Conservation (phyloP, 768 basidiomycete genomes). For the Boletus barrowsii region DNA sequence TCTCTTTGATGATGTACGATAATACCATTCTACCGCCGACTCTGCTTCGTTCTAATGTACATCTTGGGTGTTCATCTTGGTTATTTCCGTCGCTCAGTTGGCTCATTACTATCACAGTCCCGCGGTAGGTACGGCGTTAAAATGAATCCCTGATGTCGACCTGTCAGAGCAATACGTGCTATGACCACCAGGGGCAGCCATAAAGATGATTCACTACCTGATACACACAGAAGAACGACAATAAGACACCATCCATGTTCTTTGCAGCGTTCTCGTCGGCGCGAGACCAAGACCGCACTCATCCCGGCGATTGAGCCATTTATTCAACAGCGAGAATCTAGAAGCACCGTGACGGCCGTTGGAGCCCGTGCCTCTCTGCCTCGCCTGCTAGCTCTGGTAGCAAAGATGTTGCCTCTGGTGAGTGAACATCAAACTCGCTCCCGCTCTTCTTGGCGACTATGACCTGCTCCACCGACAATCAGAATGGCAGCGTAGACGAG, state of each 20-base stretch:
- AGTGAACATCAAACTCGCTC: too few species aligned
- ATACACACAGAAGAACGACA: too few species aligned
- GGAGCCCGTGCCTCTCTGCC: too few species aligned
- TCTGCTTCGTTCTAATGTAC: background rate
- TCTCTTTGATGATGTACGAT: conserved; percentile 13
- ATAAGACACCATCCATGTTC: background rate
- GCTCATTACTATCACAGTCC: background rate
- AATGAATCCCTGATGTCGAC: background rate
- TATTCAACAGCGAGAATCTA: background rate
- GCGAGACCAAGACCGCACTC: conserved; percentile 11
- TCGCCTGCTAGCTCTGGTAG: too few species aligned
- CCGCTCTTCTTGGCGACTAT: too few species aligned
- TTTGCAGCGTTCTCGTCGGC: conserved; percentile 16
- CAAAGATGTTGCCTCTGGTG: too few species aligned
- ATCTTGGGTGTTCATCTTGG: background rate
- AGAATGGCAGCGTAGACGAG: too few species aligned
- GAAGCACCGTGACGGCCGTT: background rate
- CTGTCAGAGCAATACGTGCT: too few species aligned
- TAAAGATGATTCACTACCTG: too few species aligned
- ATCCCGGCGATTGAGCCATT: background rate
- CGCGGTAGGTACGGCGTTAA: background rate
- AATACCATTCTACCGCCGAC: conserved; percentile 8
- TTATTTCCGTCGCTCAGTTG: background rate
- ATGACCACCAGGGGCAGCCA: background rate
- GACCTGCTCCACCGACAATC: too few species aligned